Evolutionary conservation across 768 basidiomycete species (phyloP).

Genomic region (Tylopilus balloui): DNA sequence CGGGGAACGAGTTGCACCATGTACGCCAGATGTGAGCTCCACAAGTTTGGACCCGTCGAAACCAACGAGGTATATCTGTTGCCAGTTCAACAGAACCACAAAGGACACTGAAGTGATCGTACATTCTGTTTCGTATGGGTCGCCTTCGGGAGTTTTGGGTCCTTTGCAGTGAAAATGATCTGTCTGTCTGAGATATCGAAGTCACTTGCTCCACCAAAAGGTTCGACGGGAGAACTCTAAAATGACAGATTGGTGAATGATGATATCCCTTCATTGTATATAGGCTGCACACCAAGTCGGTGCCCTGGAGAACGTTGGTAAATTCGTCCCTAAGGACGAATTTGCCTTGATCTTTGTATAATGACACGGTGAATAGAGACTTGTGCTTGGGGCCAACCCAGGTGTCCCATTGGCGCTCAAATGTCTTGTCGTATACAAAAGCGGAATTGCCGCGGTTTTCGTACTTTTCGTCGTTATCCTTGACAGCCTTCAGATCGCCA

Average conservation of each 20-base stretch:
- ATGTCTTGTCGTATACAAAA: constrained; percentile 62
- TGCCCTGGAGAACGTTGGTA: constrained; percentile 58
- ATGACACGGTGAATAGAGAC: constrained; percentile 65
- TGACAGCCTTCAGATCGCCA: constrained; percentile 63
- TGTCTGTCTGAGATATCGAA: constrained; percentile 67
- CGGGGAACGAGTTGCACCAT: constrained; percentile 78
- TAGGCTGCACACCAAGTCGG: constrained; percentile 53
- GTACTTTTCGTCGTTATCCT: constrained; percentile 66
- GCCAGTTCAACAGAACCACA: not conserved
- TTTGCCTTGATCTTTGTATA: constrained; percentile 43
- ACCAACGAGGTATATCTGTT: constrained; percentile 66
- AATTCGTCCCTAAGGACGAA: constrained; percentile 55
- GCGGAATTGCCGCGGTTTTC: constrained; percentile 71
- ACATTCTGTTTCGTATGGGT: constrained; percentile 91
- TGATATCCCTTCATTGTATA: not conserved
- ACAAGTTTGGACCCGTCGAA: constrained; percentile 49
- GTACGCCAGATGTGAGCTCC: constrained; percentile 77
- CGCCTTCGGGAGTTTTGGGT: constrained; percentile 69
- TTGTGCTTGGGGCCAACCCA: constrained; percentile 72
- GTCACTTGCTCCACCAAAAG: constrained; percentile 82
- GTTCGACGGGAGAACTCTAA: constrained; percentile 73
- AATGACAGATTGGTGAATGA: not conserved
- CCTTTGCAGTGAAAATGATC: constrained; percentile 83
- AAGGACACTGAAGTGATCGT: not conserved
- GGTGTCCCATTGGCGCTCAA: constrained; percentile 73